phyloP scores from a whole-genome alignment of 805 yeast species.

The Tetrapisispora taiwanensis region DNA sequence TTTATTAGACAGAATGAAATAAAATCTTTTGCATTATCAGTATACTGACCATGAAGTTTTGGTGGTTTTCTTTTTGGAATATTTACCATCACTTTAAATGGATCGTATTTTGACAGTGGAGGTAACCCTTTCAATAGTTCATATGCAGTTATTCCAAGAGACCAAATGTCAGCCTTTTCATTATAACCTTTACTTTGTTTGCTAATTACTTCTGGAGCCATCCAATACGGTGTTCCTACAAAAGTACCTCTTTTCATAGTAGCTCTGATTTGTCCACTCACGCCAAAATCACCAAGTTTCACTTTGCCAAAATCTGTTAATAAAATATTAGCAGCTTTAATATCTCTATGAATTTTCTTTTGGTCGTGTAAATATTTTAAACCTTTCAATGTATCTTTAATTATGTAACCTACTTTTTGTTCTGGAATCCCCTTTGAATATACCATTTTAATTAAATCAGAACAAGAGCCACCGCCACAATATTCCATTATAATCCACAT shows the following conservation, averaged over 20 bases:
- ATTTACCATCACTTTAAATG: slow-evolving; percentile 58
- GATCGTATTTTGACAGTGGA: slow-evolving; percentile 63
- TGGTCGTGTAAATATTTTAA: slow-evolving; percentile 67
- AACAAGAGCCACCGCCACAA: slow-evolving; percentile 91
- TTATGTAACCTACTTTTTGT: slow-evolving; percentile 46
- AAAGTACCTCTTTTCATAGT: slow-evolving; percentile 60
- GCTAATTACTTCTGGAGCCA: slow-evolving; percentile 93
- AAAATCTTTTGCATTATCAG: slow-evolving; percentile 39
- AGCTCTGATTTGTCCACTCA: slow-evolving; percentile 71
- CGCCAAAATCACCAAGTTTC: slow-evolving; percentile 90
- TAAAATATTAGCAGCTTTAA: slow-evolving; percentile 81
- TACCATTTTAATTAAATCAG: slow-evolving; percentile 50
- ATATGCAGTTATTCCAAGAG: slow-evolving; percentile 83
- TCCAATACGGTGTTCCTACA: slow-evolving; percentile 96
- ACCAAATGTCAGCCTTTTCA: slow-evolving; percentile 91
- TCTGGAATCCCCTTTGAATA: slow-evolving; percentile 29
- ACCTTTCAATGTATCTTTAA: slow-evolving; percentile 58
- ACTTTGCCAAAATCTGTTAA: slow-evolving; percentile 59
- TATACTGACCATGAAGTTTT: slow-evolving; percentile 23
- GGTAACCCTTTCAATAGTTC: slow-evolving; percentile 79
- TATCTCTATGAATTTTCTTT: slow-evolving; percentile 76
- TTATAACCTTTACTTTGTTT: slow-evolving; percentile 47
- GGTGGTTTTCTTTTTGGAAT: slow-evolving; percentile 31
- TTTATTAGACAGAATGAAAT: slow-evolving; percentile 56
- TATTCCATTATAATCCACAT: slow-evolving; percentile 92